Evolutionary conservation across 768 basidiomycete genomes (phyloP).

Genomic region (Rhodocollybia butyracea): DNA sequence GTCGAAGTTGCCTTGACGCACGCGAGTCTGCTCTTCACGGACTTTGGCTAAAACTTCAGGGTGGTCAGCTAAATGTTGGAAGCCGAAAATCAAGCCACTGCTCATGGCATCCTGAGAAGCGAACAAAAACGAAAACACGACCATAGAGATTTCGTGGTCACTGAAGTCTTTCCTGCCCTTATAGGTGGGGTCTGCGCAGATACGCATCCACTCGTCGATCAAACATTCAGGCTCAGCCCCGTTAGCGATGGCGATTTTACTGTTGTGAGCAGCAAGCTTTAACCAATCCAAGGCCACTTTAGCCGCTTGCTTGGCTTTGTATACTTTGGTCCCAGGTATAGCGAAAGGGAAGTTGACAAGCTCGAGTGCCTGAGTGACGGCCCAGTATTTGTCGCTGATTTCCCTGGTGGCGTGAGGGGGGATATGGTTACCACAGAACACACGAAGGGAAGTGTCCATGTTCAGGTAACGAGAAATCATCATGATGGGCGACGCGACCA

Average conservation of each 20-base stretch:
- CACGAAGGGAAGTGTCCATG: conserved; percentile 95
- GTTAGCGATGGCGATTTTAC: conserved; percentile 78
- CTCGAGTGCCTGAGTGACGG: conserved; percentile 91
- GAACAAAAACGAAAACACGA: conserved; percentile 94
- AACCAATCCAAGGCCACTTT: conserved; percentile 83
- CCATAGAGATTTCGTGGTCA: conserved; percentile 95
- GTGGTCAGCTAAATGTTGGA: conserved; percentile 94
- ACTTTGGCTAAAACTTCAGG: conserved; percentile 88
- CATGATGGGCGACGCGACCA: conserved; percentile 65
- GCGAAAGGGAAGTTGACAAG: conserved; percentile 98
- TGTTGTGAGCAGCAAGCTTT: conserved; percentile 70
- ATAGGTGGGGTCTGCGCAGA: conserved; percentile 60
- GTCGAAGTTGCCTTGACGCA: conserved; percentile 76
- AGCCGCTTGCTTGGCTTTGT: conserved; percentile 87
- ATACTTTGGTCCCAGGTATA: conserved; percentile 94
- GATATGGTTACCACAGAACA: conserved; percentile 93
- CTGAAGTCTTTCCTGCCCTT: conserved; percentile 87
- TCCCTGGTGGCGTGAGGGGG: conserved; percentile 73
- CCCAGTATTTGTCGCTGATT: conserved; percentile 94
- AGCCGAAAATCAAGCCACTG: conserved; percentile 90
- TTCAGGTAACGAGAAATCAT: conserved; percentile 90
- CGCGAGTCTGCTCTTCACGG: conserved; percentile 82
- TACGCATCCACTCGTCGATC: conserved; percentile 88
- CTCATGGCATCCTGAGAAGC: conserved; percentile 99
- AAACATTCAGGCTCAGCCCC: conserved; percentile 84